A percentile compares a stretch with the other conserved stretches of the same genome.
phyloP scores from a whole-genome alignment of 1,284 basidiomycete species.

The Schizophyllum commune region DNA sequence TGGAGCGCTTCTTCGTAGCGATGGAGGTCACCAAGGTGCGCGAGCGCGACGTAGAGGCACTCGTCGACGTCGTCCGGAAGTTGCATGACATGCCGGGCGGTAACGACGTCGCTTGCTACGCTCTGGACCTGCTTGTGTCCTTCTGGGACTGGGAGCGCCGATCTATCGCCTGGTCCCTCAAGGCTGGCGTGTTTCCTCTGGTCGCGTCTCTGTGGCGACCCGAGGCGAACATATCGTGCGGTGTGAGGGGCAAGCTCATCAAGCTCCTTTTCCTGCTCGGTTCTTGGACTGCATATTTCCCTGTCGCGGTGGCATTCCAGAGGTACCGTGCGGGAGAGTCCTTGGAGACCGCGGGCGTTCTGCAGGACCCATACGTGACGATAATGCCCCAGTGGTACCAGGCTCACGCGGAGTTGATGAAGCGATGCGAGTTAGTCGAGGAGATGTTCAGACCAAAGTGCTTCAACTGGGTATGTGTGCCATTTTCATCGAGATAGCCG shows the following conservation, averaged over 20 bases:
- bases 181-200: background rate
- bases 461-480: background rate
- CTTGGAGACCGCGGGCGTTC: background rate
- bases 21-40: background rate
- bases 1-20: background rate
- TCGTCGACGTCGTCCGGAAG: background rate
- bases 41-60: background rate
- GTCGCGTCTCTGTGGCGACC: background rate
- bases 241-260: background rate
- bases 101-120: background rate
- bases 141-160: background rate
- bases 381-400: background rate
- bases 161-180: background rate
- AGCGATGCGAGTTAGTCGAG: background rate
- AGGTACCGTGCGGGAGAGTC: background rate
- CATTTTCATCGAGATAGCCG: background rate
- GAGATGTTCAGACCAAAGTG: background rate
- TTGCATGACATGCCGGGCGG: background rate
- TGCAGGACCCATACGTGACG: background rate
- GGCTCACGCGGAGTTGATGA: background rate
- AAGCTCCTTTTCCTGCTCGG: background rate
- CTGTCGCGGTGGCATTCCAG: background rate
- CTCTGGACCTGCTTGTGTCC: background rate
- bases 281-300: background rate
- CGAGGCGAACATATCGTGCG: background rate